A percentile compares a stretch with the other conserved stretches of the same genome.
Conservation (phyloP, 257 asterid species). For the Phtheirospermum japonicum region DNA sequence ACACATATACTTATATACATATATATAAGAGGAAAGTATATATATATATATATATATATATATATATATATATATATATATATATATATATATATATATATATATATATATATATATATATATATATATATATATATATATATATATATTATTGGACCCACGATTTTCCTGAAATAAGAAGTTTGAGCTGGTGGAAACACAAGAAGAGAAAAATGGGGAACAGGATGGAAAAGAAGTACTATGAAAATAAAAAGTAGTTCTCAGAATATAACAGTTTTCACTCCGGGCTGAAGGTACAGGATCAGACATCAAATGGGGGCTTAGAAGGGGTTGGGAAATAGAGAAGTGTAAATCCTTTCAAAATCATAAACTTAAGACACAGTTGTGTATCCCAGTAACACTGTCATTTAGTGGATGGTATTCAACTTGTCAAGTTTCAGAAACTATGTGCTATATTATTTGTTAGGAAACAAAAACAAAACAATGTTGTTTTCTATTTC, state of each 20-base stretch:
- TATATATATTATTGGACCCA: neutral
- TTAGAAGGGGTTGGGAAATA: neutral
- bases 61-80: neutral
- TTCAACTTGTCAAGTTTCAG: constrained; percentile 11
- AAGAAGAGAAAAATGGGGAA: neutral
- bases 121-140: neutral
- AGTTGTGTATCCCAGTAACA: neutral
- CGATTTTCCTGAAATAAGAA: neutral
- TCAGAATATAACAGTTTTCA: neutral
- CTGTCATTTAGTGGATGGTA: neutral
- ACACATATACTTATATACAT: neutral
- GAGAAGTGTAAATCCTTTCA: neutral
- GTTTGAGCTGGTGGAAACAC: constrained; percentile 2
- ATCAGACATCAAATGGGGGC: neutral
- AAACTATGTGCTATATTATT: neutral
- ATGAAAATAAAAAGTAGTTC: neutral
- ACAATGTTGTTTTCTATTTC: neutral
- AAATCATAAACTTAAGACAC: neutral
- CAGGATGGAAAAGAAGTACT: neutral
- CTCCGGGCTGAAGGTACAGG: neutral
- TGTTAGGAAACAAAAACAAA: neutral
- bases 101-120: neutral
- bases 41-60: too few species aligned
- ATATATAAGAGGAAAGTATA: neutral
- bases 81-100: neutral